Evolutionary conservation across 2,329 filamentous ascomycete species (phyloP), one percentile per base, ranked within the genome.

Genomic region (Sporothrix schenckii): DNA sequence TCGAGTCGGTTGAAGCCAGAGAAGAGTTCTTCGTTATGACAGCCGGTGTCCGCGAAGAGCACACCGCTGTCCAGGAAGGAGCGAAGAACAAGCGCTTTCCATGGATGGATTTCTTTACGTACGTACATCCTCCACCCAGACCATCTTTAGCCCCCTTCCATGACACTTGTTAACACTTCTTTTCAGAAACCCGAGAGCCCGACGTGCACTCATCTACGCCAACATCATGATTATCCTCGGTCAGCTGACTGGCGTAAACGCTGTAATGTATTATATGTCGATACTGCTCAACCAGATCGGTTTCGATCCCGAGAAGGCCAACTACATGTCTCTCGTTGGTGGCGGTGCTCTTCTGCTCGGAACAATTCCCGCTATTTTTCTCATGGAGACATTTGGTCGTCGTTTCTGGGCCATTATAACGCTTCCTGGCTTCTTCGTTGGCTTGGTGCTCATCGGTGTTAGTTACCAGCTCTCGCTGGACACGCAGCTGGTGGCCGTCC

Each of bases 11-110:
- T 0, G 89, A 91, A 58, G 81, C 88, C 1, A 84, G 85, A 58
- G 87, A 91, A 66, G 90, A 92, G 76, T 92, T 92, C 79, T 90
- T 89, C 76, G 83, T 89, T 76, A 92, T 92, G 89, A 88, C 88
- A 71, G 83, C 84, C n/a, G 82, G 85, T 0, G 86, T 91, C 13
- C 81, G 81, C 44, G 83, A 84, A 27, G 86, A 90, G 73, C 83
- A 90, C 73, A 83, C 82, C 34, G 79, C 84, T 4, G 82, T 86
- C 10, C 76, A 78, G n/a, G 82, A 85, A 72, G 83, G 84, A 9
- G 80, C 82, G 9, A 80, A 81, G 68, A 86, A 86, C 74, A 83
- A 83, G 70, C 84, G 83, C 39, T 91, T 86, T 79, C 86, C 89
- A 0, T 92, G 89, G 89, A 83, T 92, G 81, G 90, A 92, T 77